Evolutionary conservation across 2,329 filamentous ascomycete genomes (phyloP), one percentile per base, ranked within the genome.

Genomic region (Fusarium kyushuense): DNA sequence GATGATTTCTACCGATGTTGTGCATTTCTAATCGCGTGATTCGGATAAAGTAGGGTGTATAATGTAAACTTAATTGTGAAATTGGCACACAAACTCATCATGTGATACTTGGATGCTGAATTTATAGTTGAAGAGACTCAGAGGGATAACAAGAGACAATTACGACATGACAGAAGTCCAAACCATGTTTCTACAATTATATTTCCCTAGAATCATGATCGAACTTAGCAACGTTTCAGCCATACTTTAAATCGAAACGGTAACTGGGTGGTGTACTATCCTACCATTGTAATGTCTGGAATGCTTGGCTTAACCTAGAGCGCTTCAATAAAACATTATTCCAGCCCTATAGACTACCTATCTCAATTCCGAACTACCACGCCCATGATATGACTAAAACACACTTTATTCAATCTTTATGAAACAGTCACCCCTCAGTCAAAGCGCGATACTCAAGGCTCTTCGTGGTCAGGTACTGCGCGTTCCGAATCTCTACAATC

Each of bases 391-490:
- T 25, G 23, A 21, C 42, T 35, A 48, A 17, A 36, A 25, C 17
- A 17, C 19, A 27, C 16, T 30, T 30, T 30, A 16, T 43, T 16
- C 19, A 14, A 47, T 64, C 6, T 11, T 38, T 8, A 72, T 74
- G 70, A 72, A 69, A 56, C 51, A 58, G 21, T 63, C 63, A 30
- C 59, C 36, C 13, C 58, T 71, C 6, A 58, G 36, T 54, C 74
- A 76, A 52, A 45, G 40, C 23, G 53, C 65, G 47, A 61, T 75
- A 30, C 48, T 70, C 21, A 42, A 56, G 17, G 62, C 71, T 43
- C 70, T 78, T 46, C 68, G 70, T 14, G 76, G 76, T 48, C 67
- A 74, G 47, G 72, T 64, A 7, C 58, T 78, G 19, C 71, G 63
- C 33, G 58, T 78, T 21, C 73, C 77, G 7, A 64, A 75, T 36